These are phyloP conservation scores for Fusarium pilosicola DNA, from an alignment of 2,329 filamentous ascomycete genomes.

Conservation along the genomic window DNA sequence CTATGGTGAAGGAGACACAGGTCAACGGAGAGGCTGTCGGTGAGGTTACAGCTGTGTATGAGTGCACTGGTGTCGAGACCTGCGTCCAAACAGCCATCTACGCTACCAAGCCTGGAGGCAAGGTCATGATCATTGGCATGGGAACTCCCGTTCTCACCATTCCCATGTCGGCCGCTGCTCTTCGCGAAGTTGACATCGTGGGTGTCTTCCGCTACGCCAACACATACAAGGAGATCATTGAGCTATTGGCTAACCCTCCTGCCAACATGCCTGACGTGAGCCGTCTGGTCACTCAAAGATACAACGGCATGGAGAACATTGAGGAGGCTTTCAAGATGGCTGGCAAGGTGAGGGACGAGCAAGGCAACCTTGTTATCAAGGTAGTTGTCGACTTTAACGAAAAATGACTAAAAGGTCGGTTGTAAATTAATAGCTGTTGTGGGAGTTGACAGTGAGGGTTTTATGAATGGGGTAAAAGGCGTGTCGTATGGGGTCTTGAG, in stretches of 20 bases:
- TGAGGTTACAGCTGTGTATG: slow-evolving; percentile 75
- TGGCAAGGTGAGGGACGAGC: slow-evolving; percentile 73
- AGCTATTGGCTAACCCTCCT: slow-evolving; percentile 60
- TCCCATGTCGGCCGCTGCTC: slow-evolving; percentile 73
- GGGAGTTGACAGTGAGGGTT: slow-evolving; percentile 9
- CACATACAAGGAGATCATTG: slow-evolving; percentile 70
- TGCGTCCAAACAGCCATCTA: slow-evolving; percentile 82
- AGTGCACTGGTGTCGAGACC: slow-evolving; percentile 82
- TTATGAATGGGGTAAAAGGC: slow-evolving; percentile 22
- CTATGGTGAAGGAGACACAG: slow-evolving; percentile 51
- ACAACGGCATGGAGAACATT: slow-evolving; percentile 69
- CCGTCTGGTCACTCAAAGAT: slow-evolving; percentile 77
- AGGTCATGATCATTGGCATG: slow-evolving; percentile 77
- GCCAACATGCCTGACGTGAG: slow-evolving; percentile 69
- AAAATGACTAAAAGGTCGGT: slow-evolving; percentile 18
- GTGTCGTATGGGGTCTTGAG: slow-evolving; percentile 5
- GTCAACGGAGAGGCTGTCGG: slow-evolving; percentile 60
- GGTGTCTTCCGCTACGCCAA: slow-evolving; percentile 80
- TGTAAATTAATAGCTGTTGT: slow-evolving; percentile 16
- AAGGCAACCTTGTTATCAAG: slow-evolving; percentile 78
- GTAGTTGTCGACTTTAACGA: slow-evolving; percentile 67
- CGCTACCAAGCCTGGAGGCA: slow-evolving; percentile 72
- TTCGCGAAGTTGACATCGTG: slow-evolving; percentile 76
- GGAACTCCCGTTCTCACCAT: slow-evolving; percentile 76
- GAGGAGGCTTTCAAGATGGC: slow-evolving; percentile 79